Percentiles rank a stretch among this genome's conserved stretches.
phyloP scores from a whole-genome alignment of 192 early-diverging fungal species.

The Geranomyces variabilis region DNA sequence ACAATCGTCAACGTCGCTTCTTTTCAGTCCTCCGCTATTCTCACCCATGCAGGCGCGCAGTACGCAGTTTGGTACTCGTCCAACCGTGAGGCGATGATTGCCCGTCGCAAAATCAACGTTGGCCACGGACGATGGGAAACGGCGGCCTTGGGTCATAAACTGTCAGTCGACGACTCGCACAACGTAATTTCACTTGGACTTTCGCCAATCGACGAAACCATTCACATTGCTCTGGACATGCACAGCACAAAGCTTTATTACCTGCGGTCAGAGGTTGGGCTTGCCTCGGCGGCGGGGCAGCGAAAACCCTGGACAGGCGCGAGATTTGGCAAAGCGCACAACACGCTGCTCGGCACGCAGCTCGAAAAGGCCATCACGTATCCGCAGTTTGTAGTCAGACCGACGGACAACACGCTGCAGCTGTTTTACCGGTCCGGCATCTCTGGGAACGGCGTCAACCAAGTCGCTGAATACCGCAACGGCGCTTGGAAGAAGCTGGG shows the following conservation, averaged over 20 bases:
- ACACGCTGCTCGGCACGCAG: neutral
- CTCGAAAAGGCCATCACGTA: neutral
- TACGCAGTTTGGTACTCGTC: neutral
- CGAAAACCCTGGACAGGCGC: neutral
- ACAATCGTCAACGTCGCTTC: constrained; percentile 1
- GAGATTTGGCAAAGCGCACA: neutral
- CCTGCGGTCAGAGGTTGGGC: neutral
- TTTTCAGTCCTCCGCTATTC: neutral
- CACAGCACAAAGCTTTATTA: neutral
- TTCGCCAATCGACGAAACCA: neutral
- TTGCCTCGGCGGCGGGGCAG: neutral
- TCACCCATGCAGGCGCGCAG: neutral
- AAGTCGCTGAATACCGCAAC: neutral
- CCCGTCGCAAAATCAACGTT: neutral
- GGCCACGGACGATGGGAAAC: neutral
- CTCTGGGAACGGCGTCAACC: neutral
- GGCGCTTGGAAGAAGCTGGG: neutral
- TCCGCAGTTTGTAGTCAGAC: neutral
- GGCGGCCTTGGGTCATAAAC: neutral
- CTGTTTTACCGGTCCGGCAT: constrained; percentile 8
- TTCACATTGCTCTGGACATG: neutral
- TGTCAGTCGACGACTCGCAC: neutral
- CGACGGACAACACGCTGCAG: neutral
- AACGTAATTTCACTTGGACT: neutral
- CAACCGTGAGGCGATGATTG: constrained; percentile 2